Evolutionary conservation across 306 rosid genomes (phyloP).

Genomic region (Vigna mungo): DNA sequence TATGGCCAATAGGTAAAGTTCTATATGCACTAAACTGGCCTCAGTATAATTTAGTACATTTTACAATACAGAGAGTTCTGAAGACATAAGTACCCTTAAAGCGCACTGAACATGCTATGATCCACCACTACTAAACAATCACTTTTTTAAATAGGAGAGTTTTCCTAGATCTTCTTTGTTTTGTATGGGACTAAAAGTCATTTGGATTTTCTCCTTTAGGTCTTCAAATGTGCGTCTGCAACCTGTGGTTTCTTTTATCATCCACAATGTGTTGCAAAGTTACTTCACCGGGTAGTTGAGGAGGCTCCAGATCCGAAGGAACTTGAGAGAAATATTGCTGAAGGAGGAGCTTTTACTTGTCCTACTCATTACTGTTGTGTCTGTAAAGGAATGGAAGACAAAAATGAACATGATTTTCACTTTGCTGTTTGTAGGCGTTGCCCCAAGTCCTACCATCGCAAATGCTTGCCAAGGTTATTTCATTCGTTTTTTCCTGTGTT

Average conservation of each 20-base stretch:
- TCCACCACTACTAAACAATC: not conserved
- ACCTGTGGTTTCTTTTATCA: conserved; percentile 95
- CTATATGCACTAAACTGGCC: no score
- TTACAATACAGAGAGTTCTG: no score
- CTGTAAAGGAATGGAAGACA: conserved; percentile 84
- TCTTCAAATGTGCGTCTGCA: conserved; percentile 83
- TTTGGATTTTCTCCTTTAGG: conserved; percentile 57
- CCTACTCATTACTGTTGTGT: conserved; percentile 81
- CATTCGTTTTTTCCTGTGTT: conserved; percentile 19
- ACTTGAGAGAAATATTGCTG: conserved; percentile 61
- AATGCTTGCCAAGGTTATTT: conserved; percentile 87
- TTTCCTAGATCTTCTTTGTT: conserved; percentile 11
- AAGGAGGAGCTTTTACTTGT: conserved; percentile 80
- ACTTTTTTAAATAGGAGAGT: not conserved
- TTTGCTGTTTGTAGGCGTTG: conserved; percentile 98
- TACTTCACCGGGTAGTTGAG: conserved; percentile 56
- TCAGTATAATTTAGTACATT: no score
- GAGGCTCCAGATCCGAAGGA: conserved; percentile 54
- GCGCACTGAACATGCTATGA: no score
- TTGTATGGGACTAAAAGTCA: conserved; percentile 38
- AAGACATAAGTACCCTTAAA: no score
- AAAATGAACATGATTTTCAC: conserved; percentile 58
- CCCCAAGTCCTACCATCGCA: conserved; percentile 86
- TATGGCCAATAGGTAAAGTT: no score
- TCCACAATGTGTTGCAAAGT: conserved; percentile 74